Conservation (phyloP, 805 yeast species). For the Clavispora carvajalis region DNA sequence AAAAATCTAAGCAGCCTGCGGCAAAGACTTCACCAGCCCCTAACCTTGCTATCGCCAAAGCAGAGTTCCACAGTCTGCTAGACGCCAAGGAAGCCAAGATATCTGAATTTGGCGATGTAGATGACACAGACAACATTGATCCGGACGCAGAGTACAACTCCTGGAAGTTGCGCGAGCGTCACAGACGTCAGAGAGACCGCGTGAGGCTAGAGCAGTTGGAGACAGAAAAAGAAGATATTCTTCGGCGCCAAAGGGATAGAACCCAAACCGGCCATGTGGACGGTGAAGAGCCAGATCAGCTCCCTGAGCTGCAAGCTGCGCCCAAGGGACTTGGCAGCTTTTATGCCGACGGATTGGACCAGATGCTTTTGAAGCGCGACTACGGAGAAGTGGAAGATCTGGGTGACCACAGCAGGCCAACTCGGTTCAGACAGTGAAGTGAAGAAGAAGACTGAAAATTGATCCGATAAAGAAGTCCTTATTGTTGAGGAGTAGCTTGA, state of each 20-base stretch:
- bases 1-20: conserved; percentile 2
- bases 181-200: conserved; percentile 35
- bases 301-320: too few relatives aligned
- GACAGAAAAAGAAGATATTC: conserved; percentile 26
- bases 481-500: too few relatives aligned
- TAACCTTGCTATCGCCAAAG: conserved; percentile 5
- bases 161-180: conserved; percentile 39
- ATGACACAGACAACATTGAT: conserved; percentile 58
- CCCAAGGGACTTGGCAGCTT: conserved; percentile 15
- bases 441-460: too few relatives aligned
- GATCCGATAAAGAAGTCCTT: too few relatives aligned
- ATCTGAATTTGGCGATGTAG: conserved; percentile 31
- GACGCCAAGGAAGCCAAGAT: conserved; percentile 6
- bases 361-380: conserved; percentile 25
- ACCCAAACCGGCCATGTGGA: too few relatives aligned
- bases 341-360: conserved; percentile 19
- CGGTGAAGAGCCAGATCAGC: too few relatives aligned
- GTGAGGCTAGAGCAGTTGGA: conserved; percentile 24
- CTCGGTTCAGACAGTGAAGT: conserved; percentile 3
- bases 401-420: conserved; percentile 26
- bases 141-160: conserved; percentile 39
- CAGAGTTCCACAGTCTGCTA: conserved; percentile 10
- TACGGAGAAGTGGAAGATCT: conserved; percentile 22
- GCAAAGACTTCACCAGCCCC: background rate
- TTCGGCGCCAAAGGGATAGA: conserved; percentile 18